Evolutionary conservation across 192 early-diverging fungal species (phyloP).

Genomic region (Entrophospora sp.): DNA sequence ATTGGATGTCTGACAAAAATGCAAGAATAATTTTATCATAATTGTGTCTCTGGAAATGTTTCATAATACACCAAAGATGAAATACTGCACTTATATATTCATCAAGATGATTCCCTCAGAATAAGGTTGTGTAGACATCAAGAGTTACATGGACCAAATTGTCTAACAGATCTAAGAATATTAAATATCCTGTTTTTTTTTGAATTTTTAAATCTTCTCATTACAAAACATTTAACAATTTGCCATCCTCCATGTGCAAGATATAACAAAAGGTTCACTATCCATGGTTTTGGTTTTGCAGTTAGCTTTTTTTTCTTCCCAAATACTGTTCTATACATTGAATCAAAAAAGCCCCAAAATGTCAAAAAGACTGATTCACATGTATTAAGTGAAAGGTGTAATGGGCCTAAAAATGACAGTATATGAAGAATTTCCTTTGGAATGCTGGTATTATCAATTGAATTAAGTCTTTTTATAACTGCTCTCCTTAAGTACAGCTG

Average conservation of each 20-base stretch:
- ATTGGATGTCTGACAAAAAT: neutral
- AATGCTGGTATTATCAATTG: neutral
- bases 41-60: neutral
- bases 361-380: neutral
- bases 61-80: neutral
- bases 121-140: neutral
- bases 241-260: neutral
- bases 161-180: neutral
- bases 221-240: neutral
- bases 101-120: neutral
- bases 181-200: neutral
- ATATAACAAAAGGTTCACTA: neutral
- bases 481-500: neutral
- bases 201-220: neutral
- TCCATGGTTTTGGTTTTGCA: neutral
- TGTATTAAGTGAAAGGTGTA: neutral
- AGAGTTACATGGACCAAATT: neutral
- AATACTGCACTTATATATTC: neutral
- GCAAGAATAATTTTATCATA: constrained; percentile 4
- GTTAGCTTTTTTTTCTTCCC: neutral
- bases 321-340: neutral
- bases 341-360: neutral
- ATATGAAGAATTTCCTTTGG: neutral
- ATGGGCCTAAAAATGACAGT: neutral
- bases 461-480: neutral